phyloP scores from a whole-genome alignment of 2,329 filamentous ascomycete species.

The Hymenoscyphus fructigenus region DNA sequence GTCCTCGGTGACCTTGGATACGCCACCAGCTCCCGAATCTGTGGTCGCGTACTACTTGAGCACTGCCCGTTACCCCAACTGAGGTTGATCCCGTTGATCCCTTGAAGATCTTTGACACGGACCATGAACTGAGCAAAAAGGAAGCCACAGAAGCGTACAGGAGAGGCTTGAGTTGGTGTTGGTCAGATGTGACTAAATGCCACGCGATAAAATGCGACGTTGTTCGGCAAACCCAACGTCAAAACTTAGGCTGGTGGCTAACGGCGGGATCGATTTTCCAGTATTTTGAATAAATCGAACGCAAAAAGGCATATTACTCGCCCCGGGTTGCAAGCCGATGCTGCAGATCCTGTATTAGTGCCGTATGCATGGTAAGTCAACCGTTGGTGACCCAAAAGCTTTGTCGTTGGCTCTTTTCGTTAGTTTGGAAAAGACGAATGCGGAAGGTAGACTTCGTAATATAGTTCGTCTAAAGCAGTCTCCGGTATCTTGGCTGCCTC shows the following conservation, averaged over 20 bases:
- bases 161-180: too few species aligned
- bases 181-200: neutral
- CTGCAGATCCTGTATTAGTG: neutral
- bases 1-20: neutral
- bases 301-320: neutral
- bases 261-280: neutral
- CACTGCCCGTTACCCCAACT: neutral
- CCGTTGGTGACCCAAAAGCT: neutral
- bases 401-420: neutral
- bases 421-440: neutral
- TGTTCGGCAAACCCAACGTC: neutral
- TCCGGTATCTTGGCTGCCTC: neutral
- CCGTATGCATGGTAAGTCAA: neutral
- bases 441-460: neutral
- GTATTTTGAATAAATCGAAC: neutral
- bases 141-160: too few species aligned
- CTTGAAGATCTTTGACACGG: neutral
- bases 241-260: neutral
- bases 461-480: neutral
- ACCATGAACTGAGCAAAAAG: neutral
- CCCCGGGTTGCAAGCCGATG: neutral
- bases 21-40: neutral
- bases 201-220: neutral
- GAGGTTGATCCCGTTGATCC: neutral
- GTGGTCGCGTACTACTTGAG: neutral